phyloP scores from a whole-genome alignment of 208 protist species.

The Herpetomonas tarakana region DNA sequence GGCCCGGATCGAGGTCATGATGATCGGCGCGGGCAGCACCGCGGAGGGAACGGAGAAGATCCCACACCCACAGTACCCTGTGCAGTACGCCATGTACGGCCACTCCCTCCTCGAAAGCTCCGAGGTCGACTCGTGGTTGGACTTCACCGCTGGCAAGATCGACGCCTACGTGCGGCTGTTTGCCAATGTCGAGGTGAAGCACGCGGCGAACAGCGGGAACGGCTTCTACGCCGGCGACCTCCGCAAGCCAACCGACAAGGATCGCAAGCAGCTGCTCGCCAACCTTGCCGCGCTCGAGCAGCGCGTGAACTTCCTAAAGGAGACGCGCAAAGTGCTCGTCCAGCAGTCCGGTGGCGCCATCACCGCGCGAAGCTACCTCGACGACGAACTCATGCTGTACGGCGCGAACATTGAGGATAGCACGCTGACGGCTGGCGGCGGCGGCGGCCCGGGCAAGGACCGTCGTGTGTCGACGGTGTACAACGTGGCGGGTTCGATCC shows the following conservation, averaged over 20 bases:
- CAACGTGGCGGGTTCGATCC: conserved; percentile 39
- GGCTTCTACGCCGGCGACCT: background rate
- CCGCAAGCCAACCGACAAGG: conserved; percentile 9
- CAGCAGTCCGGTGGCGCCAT: conserved; percentile 22
- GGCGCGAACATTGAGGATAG: conserved; percentile 7
- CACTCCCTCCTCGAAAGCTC: conserved; percentile 51
- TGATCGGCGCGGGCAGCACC: conserved; percentile 17
- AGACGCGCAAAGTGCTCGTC: conserved; percentile 22
- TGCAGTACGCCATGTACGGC: conserved; percentile 71
- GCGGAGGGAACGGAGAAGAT: conserved; percentile 27
- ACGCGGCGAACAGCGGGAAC: background rate
- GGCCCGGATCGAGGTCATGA: conserved; percentile 47
- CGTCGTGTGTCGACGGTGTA: conserved; percentile 33
- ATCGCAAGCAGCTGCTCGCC: conserved; percentile 22
- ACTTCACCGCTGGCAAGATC: conserved; percentile 55
- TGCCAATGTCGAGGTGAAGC: conserved; percentile 10
- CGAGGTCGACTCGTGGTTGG: conserved; percentile 78
- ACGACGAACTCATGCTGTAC: conserved; percentile 12
- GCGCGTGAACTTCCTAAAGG: conserved; percentile 34
- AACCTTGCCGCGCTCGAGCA: conserved; percentile 40
- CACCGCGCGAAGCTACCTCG: conserved; percentile 19
- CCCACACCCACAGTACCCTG: conserved; percentile 51
- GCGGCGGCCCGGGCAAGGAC: conserved; percentile 6
- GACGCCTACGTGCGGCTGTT: conserved; percentile 30
- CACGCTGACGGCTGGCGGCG: background rate